Evolutionary conservation across 305 asterid species (phyloP), one percentile per base, ranked within the genome.

Genomic region (Solanum hybrid): DNA sequence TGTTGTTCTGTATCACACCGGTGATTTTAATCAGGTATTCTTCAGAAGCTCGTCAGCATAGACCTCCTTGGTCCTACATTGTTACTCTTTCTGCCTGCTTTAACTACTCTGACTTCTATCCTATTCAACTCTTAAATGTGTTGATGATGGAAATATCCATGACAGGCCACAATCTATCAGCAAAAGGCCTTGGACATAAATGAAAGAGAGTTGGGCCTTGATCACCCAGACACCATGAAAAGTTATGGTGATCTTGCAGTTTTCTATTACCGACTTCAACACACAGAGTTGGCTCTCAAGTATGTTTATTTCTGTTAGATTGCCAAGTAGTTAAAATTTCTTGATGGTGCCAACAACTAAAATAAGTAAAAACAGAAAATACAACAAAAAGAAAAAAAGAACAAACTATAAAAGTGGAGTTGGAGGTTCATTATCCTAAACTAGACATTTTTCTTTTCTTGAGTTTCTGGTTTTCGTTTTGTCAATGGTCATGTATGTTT

Each of bases 221-320:
- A 97, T 93, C 99, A 97, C 93, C 99, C 99, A 35, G 99, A 97
- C 93, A 97, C 99, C 89, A 97, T 97, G 99, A 97, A 97, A 92
- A 96, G 99, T 92, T 97, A 97, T 90, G 99, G 99, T 88, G 99
- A 97, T 93, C 99, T 97, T 92, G 99, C 99, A 91, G 99, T 97
- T 87, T 97, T 97, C 94, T 96, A 97, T 92, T 97, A 97, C 96
- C 95, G 99, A 90, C 98, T 97, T 91, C 99, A 97, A 82, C 99
- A 97, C 94, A 97, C 99, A 34, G 99, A 97, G 92, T 92, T 97
- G 92, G 99, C 99, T 91, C 99, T 97, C 93, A 97, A 97, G 99
- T 97, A 96, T 85, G 96, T 89, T 40, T 86, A 85, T 87, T 82
- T 73, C 67, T 88, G 67, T 82, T 35, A 89, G 80, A 76, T 86